Conservation (phyloP, 1,284 basidiomycete species). For the Malassezia obtusa region DNA sequence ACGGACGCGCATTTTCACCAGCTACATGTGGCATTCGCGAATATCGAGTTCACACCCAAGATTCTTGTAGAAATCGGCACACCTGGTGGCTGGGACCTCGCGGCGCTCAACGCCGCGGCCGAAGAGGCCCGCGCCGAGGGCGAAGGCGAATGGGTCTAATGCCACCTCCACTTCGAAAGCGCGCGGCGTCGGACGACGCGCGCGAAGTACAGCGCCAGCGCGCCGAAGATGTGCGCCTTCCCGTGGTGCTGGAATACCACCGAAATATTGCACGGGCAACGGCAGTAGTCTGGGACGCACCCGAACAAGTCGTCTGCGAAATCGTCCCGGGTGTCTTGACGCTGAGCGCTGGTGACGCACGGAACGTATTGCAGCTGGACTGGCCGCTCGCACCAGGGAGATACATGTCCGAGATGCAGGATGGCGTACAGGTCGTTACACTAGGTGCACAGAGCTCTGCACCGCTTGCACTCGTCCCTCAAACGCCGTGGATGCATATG, state of each 20-base stretch:
- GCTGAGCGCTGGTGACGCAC: neutral
- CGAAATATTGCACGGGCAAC: neutral
- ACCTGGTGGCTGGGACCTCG: conserved; percentile 18
- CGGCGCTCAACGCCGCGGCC: conserved; percentile 13
- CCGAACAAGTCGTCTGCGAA: neutral
- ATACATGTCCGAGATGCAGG: neutral
- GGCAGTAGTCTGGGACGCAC: neutral
- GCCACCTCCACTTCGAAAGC: conserved; percentile 1
- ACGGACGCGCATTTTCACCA: neutral
- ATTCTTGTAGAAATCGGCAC: conserved; percentile 1
- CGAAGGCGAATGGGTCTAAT: conserved; percentile 14
- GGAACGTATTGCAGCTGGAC: neutral
- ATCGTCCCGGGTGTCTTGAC: neutral
- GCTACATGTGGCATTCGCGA: neutral
- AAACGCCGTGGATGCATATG: neutral
- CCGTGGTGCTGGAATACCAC: neutral
- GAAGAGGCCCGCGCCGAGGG: conserved; percentile 6
- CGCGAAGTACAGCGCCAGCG: neutral
- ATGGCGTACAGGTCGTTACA: neutral
- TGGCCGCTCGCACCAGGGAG: neutral
- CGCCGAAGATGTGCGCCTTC: neutral
- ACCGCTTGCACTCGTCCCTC: neutral
- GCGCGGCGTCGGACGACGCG: neutral
- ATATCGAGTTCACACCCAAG: neutral
- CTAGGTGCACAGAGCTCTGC: neutral